Conservation (phyloP, 2,329 filamentous ascomycete genomes). For the Fusarium agapanthi region DNA sequence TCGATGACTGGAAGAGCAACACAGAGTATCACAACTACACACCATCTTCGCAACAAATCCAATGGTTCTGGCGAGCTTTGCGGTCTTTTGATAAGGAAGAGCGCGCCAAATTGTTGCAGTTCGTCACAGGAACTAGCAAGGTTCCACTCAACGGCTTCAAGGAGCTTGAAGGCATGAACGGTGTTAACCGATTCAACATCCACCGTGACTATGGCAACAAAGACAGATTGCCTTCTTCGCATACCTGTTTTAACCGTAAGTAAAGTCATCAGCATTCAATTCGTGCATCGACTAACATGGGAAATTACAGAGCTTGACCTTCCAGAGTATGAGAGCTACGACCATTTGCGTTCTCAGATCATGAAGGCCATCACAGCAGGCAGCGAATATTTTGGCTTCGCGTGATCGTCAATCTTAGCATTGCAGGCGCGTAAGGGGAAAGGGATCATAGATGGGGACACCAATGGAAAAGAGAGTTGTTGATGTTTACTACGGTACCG, state of each 20-base stretch:
- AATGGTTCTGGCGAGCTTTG: conserved; percentile 99
- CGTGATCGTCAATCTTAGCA: conserved; percentile 60
- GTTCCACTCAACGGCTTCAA: conserved; percentile 99
- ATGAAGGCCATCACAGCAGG: conserved; percentile 98
- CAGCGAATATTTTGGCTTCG: conserved; percentile 97
- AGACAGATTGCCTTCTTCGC: conserved; percentile 92
- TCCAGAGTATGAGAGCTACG: conserved; percentile 97
- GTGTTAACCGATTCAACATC: conserved; percentile 97
- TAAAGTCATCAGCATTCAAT: conserved; percentile 50
- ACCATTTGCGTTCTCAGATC: conserved; percentile 84
- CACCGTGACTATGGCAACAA: conserved; percentile 98
- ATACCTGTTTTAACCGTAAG: conserved; percentile 99
- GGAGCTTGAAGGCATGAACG: conserved; percentile 99
- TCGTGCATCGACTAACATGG: conserved; percentile 48
- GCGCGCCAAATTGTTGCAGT: conserved; percentile 94
- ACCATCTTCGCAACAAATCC: conserved; percentile 92
- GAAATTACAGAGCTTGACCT: conserved; percentile 85
- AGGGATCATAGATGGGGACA: conserved; percentile 25
- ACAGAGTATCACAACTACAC: conserved; percentile 99
- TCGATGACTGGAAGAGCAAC: conserved; percentile 99
- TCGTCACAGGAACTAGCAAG: conserved; percentile 98
- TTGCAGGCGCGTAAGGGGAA: conserved; percentile 24
- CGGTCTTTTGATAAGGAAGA: conserved; percentile 99
- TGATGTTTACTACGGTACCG: conserved; percentile 13
- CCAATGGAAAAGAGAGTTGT: conserved; percentile 5